These are phyloP conservation scores for Kwoniella sp. DNA, from an alignment of 768 basidiomycete genomes.

Conservation along the genomic window DNA sequence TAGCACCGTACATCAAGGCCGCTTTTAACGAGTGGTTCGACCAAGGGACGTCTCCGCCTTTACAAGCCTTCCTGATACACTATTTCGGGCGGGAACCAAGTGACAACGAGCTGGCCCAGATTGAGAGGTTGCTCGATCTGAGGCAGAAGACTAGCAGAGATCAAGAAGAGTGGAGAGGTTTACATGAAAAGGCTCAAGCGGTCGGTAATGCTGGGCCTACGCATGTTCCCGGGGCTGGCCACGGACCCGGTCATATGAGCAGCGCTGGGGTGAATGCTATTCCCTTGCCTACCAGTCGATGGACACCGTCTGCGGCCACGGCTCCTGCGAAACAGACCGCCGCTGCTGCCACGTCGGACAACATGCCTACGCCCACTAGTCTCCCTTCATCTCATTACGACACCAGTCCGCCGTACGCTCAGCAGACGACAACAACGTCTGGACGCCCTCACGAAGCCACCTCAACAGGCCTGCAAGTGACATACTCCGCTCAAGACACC, in stretches of 20 bases:
- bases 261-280: conserved; percentile 12
- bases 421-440: not conserved
- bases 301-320: conserved; percentile 6
- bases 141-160: conserved; percentile 17
- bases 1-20: conserved; percentile 47
- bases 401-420: not conserved
- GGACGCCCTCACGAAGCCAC: not conserved
- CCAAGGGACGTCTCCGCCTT: conserved; percentile 29
- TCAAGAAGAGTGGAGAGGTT: conserved; percentile 10
- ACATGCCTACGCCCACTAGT: not conserved
- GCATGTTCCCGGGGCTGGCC: not conserved
- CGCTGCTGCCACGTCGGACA: not conserved
- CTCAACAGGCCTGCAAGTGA: too few relatives aligned
- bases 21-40: conserved; percentile 42
- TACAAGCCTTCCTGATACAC: conserved; percentile 38
- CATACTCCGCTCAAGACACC: not conserved
- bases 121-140: conserved; percentile 28
- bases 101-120: conserved; percentile 30
- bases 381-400: not conserved
- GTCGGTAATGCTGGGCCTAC: not conserved
- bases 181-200: not conserved
- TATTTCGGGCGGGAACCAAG: conserved; percentile 41
- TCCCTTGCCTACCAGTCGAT: conserved; percentile 13
- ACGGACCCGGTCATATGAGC: not conserved
- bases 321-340: not conserved